A percentile compares a stretch with the other conserved stretches of the same genome.
These are phyloP conservation scores for Euphorbia pulcherrima DNA, from an alignment of 345 rosid genomes.

Conservation along the genomic window DNA sequence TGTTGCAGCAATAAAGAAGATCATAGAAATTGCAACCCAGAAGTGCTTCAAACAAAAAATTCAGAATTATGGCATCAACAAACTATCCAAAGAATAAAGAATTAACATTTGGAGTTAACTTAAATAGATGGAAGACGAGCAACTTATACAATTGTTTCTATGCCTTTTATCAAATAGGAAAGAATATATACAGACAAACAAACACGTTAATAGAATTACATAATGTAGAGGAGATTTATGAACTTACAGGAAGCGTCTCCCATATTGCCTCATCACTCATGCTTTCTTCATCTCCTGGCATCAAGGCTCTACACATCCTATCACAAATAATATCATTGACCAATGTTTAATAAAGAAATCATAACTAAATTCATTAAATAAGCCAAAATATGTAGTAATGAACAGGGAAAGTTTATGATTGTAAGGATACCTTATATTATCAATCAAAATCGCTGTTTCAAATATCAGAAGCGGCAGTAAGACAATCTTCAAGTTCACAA, in stretches of 20 bases:
- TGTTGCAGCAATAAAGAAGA: slow-evolving; percentile 87
- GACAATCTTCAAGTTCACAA: slow-evolving; percentile 71
- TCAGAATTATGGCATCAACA: slow-evolving; percentile 24
- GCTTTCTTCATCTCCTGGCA: slow-evolving; percentile 96
- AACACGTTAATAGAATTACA: not conserved
- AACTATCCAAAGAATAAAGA: not conserved
- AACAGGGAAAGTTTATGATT: not conserved
- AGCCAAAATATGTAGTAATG: not conserved
- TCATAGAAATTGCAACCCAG: slow-evolving; percentile 90
- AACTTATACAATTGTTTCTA: not conserved
- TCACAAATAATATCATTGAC: slow-evolving; percentile 5
- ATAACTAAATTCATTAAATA: too few relatives aligned
- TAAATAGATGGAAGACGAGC: not conserved
- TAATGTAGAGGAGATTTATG: slow-evolving; percentile 3
- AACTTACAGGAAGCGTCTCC: slow-evolving; percentile 92
- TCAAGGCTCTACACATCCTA: slow-evolving; percentile 87
- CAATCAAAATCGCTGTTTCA: slow-evolving; percentile 65
- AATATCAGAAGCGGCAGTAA: slow-evolving; percentile 72
- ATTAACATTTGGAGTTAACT: not conserved
- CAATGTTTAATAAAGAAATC: not conserved
- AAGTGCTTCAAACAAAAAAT: slow-evolving; percentile 64
- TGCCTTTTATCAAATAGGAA: not conserved
- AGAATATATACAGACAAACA: not conserved
- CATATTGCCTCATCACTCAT: slow-evolving; percentile 91
- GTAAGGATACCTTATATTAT: slow-evolving; percentile 73